Conservation (phyloP, 202 grass and related monocot genomes). For the Dendrocalamus latiflorus region DNA sequence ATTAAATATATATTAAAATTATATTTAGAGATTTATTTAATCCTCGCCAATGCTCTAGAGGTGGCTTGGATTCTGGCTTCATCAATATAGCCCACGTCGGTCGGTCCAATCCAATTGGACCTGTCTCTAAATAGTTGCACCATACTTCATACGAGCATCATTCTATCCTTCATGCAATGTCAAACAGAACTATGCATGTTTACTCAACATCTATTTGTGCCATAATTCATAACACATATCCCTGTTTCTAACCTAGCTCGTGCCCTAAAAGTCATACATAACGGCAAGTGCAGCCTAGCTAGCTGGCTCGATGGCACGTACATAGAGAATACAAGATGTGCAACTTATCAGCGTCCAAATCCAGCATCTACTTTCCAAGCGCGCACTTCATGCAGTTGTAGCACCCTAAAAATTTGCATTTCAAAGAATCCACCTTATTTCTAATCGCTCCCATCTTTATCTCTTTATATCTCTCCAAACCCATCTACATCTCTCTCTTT, state of each 20-base stretch:
- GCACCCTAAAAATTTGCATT: too few relatives aligned
- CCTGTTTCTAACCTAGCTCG: neutral
- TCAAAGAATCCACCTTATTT: too few relatives aligned
- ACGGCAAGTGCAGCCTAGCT: neutral
- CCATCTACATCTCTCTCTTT: too few relatives aligned
- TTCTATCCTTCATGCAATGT: neutral
- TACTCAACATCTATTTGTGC: neutral
- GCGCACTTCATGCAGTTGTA: neutral
- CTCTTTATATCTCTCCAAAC: too few relatives aligned
- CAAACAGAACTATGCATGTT: neutral
- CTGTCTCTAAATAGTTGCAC: neutral
- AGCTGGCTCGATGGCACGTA: neutral
- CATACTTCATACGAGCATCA: neutral
- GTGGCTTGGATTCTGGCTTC: neutral
- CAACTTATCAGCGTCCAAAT: neutral
- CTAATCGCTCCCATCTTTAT: too few relatives aligned
- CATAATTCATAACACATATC: neutral
- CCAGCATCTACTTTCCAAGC: too few relatives aligned
- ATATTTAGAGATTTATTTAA: too few relatives aligned
- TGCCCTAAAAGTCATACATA: neutral
- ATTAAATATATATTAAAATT: too few relatives aligned
- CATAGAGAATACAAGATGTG: neutral
- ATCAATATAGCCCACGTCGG: neutral
- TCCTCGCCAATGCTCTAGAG: neutral
- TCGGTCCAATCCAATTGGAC: neutral